These are phyloP conservation scores for Mucor irregularis DNA, from an alignment of 371 early-diverging fungal species.

Conservation along the genomic window DNA sequence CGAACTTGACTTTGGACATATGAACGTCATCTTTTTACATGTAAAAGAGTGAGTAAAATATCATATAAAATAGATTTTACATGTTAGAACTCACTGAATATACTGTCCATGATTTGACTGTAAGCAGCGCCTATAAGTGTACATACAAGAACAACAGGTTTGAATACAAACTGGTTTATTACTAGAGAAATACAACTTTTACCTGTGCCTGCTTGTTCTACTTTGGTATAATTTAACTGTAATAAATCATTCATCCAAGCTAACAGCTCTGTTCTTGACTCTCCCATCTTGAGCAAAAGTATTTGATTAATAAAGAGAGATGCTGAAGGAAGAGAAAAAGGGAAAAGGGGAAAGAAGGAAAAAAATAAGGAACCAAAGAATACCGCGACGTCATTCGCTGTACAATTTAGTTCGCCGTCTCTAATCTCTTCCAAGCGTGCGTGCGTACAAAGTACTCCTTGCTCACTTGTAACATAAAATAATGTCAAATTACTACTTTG, in stretches of 20 bases:
- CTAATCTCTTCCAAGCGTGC: too few relatives aligned
- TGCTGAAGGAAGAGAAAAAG: background rate
- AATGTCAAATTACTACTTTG: constrained; percentile 85
- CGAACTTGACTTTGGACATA: constrained; percentile 85
- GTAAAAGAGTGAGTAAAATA: background rate
- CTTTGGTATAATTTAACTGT: constrained; percentile 83
- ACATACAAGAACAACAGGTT: background rate
- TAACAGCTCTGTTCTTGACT: constrained; percentile 84
- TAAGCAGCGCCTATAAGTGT: constrained; percentile 75
- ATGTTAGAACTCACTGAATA: constrained; percentile 59
- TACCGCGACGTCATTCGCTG: too few relatives aligned
- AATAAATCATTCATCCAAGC: constrained; percentile 92
- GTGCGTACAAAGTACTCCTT: too few relatives aligned
- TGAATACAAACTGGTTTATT: too few relatives aligned
- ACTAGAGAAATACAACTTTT: constrained; percentile 14
- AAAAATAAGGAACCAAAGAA: background rate
- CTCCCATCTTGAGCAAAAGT: constrained; percentile 72
- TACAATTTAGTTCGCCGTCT: too few relatives aligned
- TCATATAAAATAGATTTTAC: background rate
- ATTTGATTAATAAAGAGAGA: background rate
- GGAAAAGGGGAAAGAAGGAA: constrained; percentile 1
- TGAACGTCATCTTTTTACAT: constrained; percentile 64
- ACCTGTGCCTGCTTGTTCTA: constrained; percentile 94
- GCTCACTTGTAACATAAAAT: too few relatives aligned
- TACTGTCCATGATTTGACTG: constrained; percentile 90